Base-by-base conservation (phyloP, 106 monocot species). In the Chionographis japonica region DNA sequence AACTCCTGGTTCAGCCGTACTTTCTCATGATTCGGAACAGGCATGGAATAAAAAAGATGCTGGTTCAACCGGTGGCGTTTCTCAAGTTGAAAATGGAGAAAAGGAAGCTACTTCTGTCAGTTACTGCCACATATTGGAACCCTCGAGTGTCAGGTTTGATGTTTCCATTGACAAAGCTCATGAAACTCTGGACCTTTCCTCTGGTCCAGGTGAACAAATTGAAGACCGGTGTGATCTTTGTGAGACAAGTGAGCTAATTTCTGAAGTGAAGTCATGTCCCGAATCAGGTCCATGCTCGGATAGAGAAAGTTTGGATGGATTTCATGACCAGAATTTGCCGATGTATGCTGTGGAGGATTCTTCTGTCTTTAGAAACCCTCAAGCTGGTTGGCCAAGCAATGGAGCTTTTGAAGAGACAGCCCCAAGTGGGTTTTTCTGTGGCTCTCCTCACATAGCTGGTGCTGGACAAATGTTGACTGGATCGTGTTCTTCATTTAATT, bases 91-190 rank as follows among this genome's bases (percentile, higher is more conserved):
- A 62, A 40, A 15, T 65, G 62, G 20, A 42, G 79, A 63, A 15
- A 14, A 36, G 52, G 62, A 72, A 50, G 40, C 60, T 17, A 38
- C 56, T 18, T 62, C 67, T 58, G 40, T 67, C 40, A 58, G 62
- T 52, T 72, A 68, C 53, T 13, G 11, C 68, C 72, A 72, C 54
- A 69, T 62, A 64, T 37, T 49, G 43, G 67, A 68, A 65, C 68
- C 43, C 14, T 71, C 77, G 60, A 60, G 8, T 58, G 14, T 67
- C 14, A 68, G 6, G 8, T 42, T 20, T 54, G 52, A 55, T 68
- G 16, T 72, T 79, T 63, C 62, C 1, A 16, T 11, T 38, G 38
- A 49, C 18, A 17, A 35, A 50, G 40, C 12, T 14, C 36, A 12
- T 59, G 65, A 53, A 6, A 14, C 58, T 60, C 16, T 39, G 40